Base-by-base conservation (phyloP, 176 grass and related monocot species). In the Ensete glaucum region DNA sequence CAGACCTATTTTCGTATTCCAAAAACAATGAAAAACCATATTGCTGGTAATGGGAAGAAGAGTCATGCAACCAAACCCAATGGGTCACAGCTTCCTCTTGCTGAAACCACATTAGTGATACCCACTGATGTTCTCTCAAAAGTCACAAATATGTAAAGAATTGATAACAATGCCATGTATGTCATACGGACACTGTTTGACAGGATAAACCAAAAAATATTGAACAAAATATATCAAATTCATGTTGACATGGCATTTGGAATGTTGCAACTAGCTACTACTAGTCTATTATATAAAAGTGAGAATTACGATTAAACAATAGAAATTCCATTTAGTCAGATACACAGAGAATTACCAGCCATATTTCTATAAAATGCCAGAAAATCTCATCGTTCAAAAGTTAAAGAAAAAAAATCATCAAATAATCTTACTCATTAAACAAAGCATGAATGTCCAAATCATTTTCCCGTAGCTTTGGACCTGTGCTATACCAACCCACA, bases 401-500 rank as follows among this genome's bases (percentile, higher is more conserved):
- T 43, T 6, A 0, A 23, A 23, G 22, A 65, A 77, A 17, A 8
- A 62, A 62, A 50, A 54, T 1, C 24, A 6, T 48, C 74, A 64
- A 24, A 84, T 50, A 64, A 88, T 80, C 83, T 80, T 89, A 94
- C 95, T 84, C 87, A 58, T 86, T 89, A 60, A 94, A 99, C 59
- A 99, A 81, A 3, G 95, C 90, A 85, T 99, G 95, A 19, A 99
- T 76, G 75, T 93, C 87, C 78, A 94, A 77, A 80, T 99, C 90
- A 66, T 99, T 99, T 82, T 99, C 95, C 57, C 87, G 89, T 14
- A 99, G 85, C 79, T 99, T 99, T n/a, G 95, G 95, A 34, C 95
- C 95, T 21, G 90, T 99, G 84, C 90, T 99, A 74, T 99, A 99
- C 95, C 95, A 99, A 69, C 95, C 95, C 53, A 99, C 95, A 55